A percentile compares a stretch with the other conserved stretches of the same genome.
These are phyloP conservation scores for Dictyostelium citrinum DNA, from an alignment of 78 protist species.

Conservation along the genomic window DNA sequence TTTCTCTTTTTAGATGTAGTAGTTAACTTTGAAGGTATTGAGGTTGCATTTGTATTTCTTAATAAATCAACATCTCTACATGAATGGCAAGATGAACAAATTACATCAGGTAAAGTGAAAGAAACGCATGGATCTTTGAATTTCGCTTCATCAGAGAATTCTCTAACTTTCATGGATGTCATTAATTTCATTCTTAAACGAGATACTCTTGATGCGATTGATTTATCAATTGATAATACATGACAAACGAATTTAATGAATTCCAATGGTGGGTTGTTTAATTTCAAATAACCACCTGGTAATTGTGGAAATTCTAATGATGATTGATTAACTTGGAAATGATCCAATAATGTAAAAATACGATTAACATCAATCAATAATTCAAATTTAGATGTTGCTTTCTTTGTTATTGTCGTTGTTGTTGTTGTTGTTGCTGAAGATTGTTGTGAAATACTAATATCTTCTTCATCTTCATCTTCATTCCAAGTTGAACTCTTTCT, in stretches of 20 bases:
- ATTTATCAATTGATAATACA: slow-evolving; percentile 54
- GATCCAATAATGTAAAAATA: slow-evolving; percentile 2
- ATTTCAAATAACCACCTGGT: slow-evolving; percentile 21
- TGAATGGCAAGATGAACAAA: slow-evolving; percentile 83
- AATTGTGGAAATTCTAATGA: slow-evolving; percentile 26
- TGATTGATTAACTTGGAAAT: neutral
- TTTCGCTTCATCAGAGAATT: slow-evolving; percentile 79
- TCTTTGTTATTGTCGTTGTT: neutral
- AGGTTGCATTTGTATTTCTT: slow-evolving; percentile 6
- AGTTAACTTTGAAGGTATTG: neutral
- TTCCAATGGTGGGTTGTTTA: slow-evolving; percentile 36
- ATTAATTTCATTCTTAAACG: slow-evolving; percentile 69
- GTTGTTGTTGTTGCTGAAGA: neutral
- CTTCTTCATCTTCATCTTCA: slow-evolving; percentile 19
- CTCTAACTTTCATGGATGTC: slow-evolving; percentile 64
- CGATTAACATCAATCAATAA: slow-evolving; percentile 7
- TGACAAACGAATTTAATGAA: slow-evolving; percentile 77
- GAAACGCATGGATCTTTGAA: slow-evolving; percentile 79
- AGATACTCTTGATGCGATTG: slow-evolving; percentile 2
- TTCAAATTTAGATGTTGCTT: neutral
- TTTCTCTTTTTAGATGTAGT: neutral
- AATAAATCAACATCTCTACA: slow-evolving; percentile 82
- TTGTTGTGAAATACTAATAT: neutral
- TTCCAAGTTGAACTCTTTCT: neutral
- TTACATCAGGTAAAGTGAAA: slow-evolving; percentile 76